Percentiles rank a stretch among this genome's conserved stretches.
These are phyloP conservation scores for Paraleonurus japonicus DNA, from an alignment of 257 asterid genomes.

Conservation along the genomic window DNA sequence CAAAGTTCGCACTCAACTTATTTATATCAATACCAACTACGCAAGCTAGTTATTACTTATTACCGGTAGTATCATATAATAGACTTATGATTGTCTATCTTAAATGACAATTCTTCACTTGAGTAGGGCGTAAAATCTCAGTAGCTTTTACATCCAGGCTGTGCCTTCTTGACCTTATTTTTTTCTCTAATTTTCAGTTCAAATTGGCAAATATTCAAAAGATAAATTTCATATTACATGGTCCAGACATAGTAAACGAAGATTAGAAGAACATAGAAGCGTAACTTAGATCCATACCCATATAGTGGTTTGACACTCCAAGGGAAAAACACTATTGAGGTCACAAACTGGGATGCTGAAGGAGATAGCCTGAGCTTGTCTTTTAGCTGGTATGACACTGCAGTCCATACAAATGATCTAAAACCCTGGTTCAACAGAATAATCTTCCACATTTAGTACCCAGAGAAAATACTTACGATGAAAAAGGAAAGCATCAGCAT, in stretches of 20 bases:
- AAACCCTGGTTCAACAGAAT: slow-evolving; percentile 72
- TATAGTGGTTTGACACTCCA: slow-evolving; percentile 95
- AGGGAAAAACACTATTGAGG: slow-evolving; percentile 84
- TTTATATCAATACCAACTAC: slow-evolving; percentile 1
- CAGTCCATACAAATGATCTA: slow-evolving; percentile 97
- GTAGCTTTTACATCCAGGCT: not conserved
- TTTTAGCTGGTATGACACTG: slow-evolving; percentile 91
- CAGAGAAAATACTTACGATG: not conserved
- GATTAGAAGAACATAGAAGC: not conserved
- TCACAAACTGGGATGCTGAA: slow-evolving; percentile 90
- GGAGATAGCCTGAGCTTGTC: slow-evolving; percentile 86
- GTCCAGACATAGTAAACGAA: not conserved
- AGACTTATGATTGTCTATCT: not conserved
- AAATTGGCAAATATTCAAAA: not conserved
- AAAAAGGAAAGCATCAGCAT: not conserved
- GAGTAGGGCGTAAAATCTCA: slow-evolving; percentile 7
- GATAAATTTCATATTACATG: not conserved
- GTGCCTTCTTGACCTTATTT: not conserved
- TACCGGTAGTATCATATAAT: slow-evolving; percentile 1
- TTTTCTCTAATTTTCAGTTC: not conserved
- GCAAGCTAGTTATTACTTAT: not conserved
- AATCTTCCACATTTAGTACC: slow-evolving; percentile 16
- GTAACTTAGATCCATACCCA: slow-evolving; percentile 55
- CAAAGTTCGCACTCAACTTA: slow-evolving; percentile 11
- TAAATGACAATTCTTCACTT: not conserved